Evolutionary conservation across 2,329 filamentous ascomycete genomes (phyloP), one percentile per base, ranked within the genome.

Genomic region (Hymenoscyphus albidus): DNA sequence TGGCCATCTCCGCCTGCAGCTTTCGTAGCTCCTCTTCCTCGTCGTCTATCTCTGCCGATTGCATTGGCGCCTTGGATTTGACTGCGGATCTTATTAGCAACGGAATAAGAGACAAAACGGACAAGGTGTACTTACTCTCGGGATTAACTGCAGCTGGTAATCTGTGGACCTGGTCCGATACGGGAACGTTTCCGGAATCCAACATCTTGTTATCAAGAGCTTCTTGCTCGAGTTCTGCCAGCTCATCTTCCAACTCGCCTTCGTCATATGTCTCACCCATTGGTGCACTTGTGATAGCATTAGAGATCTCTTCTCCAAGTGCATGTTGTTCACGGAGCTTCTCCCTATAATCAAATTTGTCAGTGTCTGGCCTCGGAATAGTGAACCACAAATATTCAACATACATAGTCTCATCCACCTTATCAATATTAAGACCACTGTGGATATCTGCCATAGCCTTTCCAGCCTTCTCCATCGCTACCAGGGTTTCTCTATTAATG

Each of bases 1-100:
- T 97, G 70, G 93, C 93, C 94, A 98, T 98, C 79, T 97, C 94
- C 42, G 92, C 93, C 77, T 96, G 93, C 71, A 99, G 79, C 80
- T 95, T 97, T 78, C 90, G 87, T 75, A 98, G 82, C 80, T 98
- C 94, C 73, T 89, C 94, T 78, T 98, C 94, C 76, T 98, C 95
- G 83, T 98, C 94, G 77, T 97, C 93, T 22, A 54, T 54, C 77
- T 97, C 92, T 75, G 90, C 88, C 70, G 78, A 76, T 67, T 76
- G 74, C 70, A 80, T 79, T 16, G 76, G 76, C 18, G 78, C 74
- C 70, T 85, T 82, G 70, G 80, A 77, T 80, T 82, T 82, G 77
- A 82, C 81, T 85, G 66, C 66, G 54, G 35, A 3, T 5, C 39
- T 55, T 58, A 72, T 68, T 69, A 68, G 57, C 55, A 64, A 27